Evolutionary conservation across 2,329 filamentous ascomycete genomes (phyloP), one percentile per base, ranked within the genome.

Genomic region (Keithomyces neogunnii): DNA sequence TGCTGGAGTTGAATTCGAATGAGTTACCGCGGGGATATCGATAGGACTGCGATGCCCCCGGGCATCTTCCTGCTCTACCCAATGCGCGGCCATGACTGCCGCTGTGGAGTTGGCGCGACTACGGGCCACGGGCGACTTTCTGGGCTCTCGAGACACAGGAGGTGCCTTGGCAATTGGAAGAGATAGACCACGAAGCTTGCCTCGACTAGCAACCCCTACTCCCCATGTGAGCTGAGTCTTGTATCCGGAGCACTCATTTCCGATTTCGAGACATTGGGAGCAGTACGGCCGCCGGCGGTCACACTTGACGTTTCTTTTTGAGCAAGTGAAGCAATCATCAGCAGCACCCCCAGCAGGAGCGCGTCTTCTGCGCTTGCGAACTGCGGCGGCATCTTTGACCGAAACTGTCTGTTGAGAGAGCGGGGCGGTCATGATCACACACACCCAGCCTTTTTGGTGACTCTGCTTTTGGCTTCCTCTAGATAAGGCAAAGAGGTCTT

Each of bases 171-270:
- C 82, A 55, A 85, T 77, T 53, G 82, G 82, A 52, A 95, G 74
- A 51, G 91, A 91, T 59, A 96, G 76, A 39, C 92, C 92, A 55
- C 92, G 83, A 56, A 97, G 82, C 75, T 97, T 97, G 65, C 92
- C 92, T 63, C 92, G 85, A 70, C 91, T 96, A 51, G 92, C 92
- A 53, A 97, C 92, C 48, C 92, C 92, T 46, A 96, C 89, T 42
- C 90, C 90, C 92, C 92, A 97, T 45, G 92, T 97, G 69, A 97
- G 77, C 60, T 92, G 91, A 13, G 92, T 97, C 73, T 95, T 95
- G 76, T 97, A 97, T 53, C 92, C 92, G 31, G 89, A 90, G 73
- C 92, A 97, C 65, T 95, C 90, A 66, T 89, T 90, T 57, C 90
- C 91, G 57, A 89, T 79, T 60, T 96, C 89, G 56, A 97, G 80